Evolutionary conservation across 2,329 filamentous ascomycete genomes (phyloP), one percentile per base, ranked within the genome.

Genomic region (Fusarium heterosporum): DNA sequence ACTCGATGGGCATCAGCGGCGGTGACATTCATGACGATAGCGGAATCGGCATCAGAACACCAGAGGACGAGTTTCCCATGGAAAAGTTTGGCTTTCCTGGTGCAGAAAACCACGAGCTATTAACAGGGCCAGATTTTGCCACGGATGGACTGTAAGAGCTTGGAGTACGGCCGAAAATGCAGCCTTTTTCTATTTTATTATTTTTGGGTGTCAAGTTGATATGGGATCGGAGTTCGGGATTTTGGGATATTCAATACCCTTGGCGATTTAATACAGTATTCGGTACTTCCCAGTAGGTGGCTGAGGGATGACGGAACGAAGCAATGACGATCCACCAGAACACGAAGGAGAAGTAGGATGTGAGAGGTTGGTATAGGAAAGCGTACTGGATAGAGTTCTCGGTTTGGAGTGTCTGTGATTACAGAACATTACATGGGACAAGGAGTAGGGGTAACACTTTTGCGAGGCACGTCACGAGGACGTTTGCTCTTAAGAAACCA

Each of bases 41-140:
- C 72, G 90, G 90, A 2, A 93, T 93, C 61, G 89, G 89, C 29
- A 89, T 93, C 70, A 81, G 87, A 49, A 89, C 87, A 6, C 87
- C 88, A 1, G 88, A 90, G 52, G 88, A 90, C 54, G 88, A 90
- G 26, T 88, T 87, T 45, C 80, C 84, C 2, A 83, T 87, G 75
- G 85, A 86, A 51, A 89, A 89, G 72, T 89, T 84, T 72, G 79
- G 81, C 11, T 84, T 83, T 59, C 70, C 78, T 13, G 76, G 75
- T 36, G 62, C 74, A 26, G 78, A 81, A 30, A 74, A 68, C 28
- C 76, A 80, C 47, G 74, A 72, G 29, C 69, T 81, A 64, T 78
- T 75, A 49, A 62, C 69, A 22, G 75, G 68, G 16, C 49, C 73
- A 28, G 79, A 77, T 22, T 66, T 79, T n/a, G 68, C 55, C 32